Percentiles rank a stretch among this genome's conserved stretches.
Conservation (phyloP, 306 rosid species). For the Vicia villosa region DNA sequence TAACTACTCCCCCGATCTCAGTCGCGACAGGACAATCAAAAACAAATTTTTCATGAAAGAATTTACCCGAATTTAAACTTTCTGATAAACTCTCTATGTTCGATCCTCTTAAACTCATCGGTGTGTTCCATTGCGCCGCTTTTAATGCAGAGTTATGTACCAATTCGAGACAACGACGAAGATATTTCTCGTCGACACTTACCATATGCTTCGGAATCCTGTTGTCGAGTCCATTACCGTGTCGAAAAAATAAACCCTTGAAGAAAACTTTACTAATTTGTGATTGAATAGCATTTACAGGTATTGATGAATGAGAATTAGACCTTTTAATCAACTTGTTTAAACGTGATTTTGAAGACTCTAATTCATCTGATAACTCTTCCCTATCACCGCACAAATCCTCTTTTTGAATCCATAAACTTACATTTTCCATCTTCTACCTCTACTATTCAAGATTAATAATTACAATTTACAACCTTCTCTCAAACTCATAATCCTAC, state of each 20-base stretch:
- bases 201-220: constrained; percentile 82
- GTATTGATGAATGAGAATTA: constrained; percentile 50
- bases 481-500: constrained; percentile 40
- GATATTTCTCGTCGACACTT: constrained; percentile 78
- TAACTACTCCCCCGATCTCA: constrained; percentile 23
- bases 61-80: constrained; percentile 40
- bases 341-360: constrained; percentile 50
- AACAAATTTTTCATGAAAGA: constrained; percentile 40
- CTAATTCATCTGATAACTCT: constrained; percentile 47
- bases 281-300: constrained; percentile 57
- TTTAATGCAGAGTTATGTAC: constrained; percentile 65
- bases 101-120: constrained; percentile 50
- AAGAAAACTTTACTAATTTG: constrained; percentile 53
- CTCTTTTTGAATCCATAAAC: constrained; percentile 45
- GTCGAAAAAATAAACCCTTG: constrained; percentile 51
- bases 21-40: constrained; percentile 36
- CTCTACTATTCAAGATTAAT: constrained; percentile 40
- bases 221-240: constrained; percentile 51
- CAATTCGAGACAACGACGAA: constrained; percentile 76
- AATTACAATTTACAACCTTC: constrained; percentile 33
- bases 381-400: constrained; percentile 48
- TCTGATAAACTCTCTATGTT: constrained; percentile 51
- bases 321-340: constrained; percentile 61
- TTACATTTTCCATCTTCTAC: constrained; percentile 63
- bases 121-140: constrained; percentile 54